These are phyloP conservation scores for Pythium volutum DNA, from an alignment of 352 stramenopile species.

Conservation along the genomic window DNA sequence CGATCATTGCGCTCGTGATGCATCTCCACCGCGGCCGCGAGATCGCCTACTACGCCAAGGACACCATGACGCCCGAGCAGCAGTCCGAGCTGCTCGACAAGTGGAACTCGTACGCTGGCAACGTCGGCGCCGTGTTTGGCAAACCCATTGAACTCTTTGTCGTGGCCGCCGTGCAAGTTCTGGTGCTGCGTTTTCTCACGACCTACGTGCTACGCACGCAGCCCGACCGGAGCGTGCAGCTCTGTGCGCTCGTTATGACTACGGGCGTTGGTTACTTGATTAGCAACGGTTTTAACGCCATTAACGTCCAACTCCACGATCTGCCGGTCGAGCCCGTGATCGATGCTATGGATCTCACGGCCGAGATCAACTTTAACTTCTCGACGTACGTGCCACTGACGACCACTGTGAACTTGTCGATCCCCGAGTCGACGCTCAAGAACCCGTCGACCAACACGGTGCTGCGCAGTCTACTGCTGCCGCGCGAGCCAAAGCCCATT, in stretches of 20 bases:
- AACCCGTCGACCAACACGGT: slow-evolving; percentile 15
- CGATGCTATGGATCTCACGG: not conserved
- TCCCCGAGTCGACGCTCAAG: not conserved
- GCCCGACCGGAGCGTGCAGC: not conserved
- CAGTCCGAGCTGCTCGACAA: slow-evolving; percentile 6
- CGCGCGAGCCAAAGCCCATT: slow-evolving; percentile 2
- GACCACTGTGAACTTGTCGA: not conserved
- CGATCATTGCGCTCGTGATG: not conserved
- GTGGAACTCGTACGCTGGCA: slow-evolving; percentile 17
- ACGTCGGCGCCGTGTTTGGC: slow-evolving; percentile 6
- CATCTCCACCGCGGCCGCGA: slow-evolving; percentile 5
- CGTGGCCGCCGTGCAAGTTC: not conserved
- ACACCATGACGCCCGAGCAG: not conserved
- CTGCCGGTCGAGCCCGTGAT: slow-evolving; percentile 2
- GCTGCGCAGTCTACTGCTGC: slow-evolving; percentile 13
- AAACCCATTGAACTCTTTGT: slow-evolving; percentile 20
- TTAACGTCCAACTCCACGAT: slow-evolving; percentile 15
- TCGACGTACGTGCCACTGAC: not conserved
- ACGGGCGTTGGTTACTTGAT: slow-evolving; percentile 12
- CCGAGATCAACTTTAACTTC: not conserved
- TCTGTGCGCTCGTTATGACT: not conserved
- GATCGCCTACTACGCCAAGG: not conserved
- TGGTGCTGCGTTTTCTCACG: slow-evolving; percentile 11
- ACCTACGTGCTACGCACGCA: not conserved
- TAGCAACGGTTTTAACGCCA: slow-evolving; percentile 12